Percentiles rank a stretch among this genome's conserved stretches.
phyloP scores from a whole-genome alignment of 1,284 basidiomycete genomes.

The Pseudozyma tsukubaensis region DNA sequence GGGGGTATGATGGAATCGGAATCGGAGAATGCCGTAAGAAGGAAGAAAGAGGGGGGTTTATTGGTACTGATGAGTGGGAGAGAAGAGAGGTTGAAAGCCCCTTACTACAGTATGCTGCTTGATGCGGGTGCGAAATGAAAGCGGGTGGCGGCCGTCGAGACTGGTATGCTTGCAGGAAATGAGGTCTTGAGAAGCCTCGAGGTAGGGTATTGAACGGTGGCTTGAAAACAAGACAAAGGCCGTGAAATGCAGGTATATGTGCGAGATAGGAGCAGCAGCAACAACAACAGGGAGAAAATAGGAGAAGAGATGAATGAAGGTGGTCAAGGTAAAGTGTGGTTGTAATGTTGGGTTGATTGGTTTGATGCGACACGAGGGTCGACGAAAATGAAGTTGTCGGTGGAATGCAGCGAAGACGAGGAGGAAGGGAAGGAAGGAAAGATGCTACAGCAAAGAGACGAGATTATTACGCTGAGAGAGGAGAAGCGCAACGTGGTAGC shows the following conservation, averaged over 20 bases:
- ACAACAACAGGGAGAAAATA: background rate
- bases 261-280: constrained; percentile 11
- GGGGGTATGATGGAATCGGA: too few relatives aligned
- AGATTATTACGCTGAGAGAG: background rate
- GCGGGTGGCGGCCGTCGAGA: constrained; percentile 9
- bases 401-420: background rate
- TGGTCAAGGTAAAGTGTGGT: background rate
- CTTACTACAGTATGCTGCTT: background rate
- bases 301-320: constrained; percentile 14
- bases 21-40: too few relatives aligned
- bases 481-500: constrained; percentile 2
- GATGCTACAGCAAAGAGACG: constrained; percentile 20
- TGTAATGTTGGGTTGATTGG: background rate
- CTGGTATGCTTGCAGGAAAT: constrained; percentile 19
- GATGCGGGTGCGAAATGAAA: constrained; percentile 7
- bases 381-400: constrained; percentile 5
- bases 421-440: constrained; percentile 7
- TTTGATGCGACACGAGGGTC: background rate
- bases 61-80: too few relatives aligned
- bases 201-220: background rate
- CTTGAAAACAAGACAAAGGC: background rate
- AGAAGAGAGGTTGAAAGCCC: too few relatives aligned
- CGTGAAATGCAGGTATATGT: constrained; percentile 26
- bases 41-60: too few relatives aligned
- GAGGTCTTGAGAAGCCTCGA: constrained; percentile 1